A percentile compares a stretch with the other conserved stretches of the same genome.
phyloP scores from a whole-genome alignment of 2,329 filamentous ascomycete genomes.

The Fusarium pseudonygamai region DNA sequence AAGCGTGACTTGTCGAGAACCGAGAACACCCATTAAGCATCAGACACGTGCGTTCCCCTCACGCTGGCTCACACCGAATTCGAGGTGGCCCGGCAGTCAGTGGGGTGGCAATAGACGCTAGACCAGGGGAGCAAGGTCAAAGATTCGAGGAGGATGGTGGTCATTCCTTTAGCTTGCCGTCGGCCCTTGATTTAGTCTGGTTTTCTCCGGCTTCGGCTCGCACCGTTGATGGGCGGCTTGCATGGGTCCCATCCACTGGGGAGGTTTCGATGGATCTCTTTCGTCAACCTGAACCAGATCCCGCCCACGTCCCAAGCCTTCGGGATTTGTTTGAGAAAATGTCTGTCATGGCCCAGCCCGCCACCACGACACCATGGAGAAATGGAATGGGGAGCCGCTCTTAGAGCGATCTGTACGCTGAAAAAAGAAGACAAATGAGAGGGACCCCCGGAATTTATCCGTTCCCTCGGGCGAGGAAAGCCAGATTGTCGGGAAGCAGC shows the following conservation, averaged over 20 bases:
- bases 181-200: conserved; percentile 46
- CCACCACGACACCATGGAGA: conserved; percentile 30
- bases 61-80: conserved; percentile 27
- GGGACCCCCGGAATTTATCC: conserved; percentile 16
- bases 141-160: conserved; percentile 28
- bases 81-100: conserved; percentile 26
- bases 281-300: conserved; percentile 39
- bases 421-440: conserved; percentile 5
- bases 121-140: conserved; percentile 34
- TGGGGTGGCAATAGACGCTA: conserved; percentile 37
- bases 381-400: conserved; percentile 5
- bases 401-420: conserved; percentile 1
- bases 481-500: conserved; percentile 30
- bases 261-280: conserved; percentile 36
- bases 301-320: conserved; percentile 45
- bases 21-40: conserved; percentile 46
- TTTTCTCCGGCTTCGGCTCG: conserved; percentile 51
- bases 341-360: conserved; percentile 26
- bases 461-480: conserved; percentile 23
- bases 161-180: conserved; percentile 39
- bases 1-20: conserved; percentile 33
- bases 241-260: conserved; percentile 41
- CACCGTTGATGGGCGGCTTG: conserved; percentile 48
- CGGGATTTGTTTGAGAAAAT: conserved; percentile 37
- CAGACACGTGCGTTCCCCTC: conserved; percentile 47